Conservation (phyloP, 768 basidiomycete genomes). For the Pleurotus pulmonarius region DNA sequence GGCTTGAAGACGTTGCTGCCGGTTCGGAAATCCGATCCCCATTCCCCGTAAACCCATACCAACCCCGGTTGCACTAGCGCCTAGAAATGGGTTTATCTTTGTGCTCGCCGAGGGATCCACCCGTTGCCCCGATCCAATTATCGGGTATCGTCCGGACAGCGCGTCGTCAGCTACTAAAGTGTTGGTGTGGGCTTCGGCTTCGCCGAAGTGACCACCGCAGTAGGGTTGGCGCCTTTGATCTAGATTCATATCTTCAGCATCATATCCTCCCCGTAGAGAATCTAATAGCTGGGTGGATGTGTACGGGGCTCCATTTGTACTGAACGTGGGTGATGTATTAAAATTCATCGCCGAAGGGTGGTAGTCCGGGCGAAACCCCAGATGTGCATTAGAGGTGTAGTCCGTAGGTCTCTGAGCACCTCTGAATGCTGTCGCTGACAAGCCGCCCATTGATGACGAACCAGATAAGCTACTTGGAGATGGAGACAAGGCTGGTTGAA, state of each 20-base stretch:
- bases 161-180: background rate
- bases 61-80: background rate
- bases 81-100: background rate
- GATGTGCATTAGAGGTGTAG: background rate
- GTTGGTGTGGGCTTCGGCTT: background rate
- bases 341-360: background rate
- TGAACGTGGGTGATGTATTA: background rate
- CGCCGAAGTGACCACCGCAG: background rate
- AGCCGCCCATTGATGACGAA: background rate
- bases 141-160: background rate
- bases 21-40: background rate
- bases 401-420: background rate
- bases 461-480: background rate
- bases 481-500: constrained; percentile 19
- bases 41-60: constrained; percentile 1
- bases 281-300: background rate
- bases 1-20: constrained; percentile 23
- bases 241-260: background rate
- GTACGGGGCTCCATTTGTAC: background rate
- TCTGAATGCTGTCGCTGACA: background rate
- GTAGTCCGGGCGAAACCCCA: background rate
- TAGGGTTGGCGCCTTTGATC: background rate
- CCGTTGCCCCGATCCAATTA: background rate
- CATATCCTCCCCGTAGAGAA: background rate
- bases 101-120: background rate